Base-by-base conservation (phyloP, 495 filamentous ascomycete species). In the Friedmanniomyces endolithicus region DNA sequence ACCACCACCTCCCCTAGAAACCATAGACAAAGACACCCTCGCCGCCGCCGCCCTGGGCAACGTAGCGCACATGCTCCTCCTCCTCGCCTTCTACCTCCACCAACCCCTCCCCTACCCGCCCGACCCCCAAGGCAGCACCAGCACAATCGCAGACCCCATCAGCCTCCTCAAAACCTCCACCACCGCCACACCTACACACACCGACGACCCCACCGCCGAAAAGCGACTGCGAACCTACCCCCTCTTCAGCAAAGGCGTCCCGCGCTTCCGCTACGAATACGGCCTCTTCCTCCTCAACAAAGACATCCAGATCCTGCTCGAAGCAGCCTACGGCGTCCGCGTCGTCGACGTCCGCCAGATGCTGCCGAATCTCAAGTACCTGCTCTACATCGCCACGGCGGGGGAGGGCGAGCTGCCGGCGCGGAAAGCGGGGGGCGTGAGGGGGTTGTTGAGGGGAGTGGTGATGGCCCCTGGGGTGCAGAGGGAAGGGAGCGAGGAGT, bases 201-300 rank as follows among this genome's bases (percentile, higher is more conserved):
- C 39, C 1, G 35, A 55, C 17, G 35, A 43, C 27, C 27, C 27
- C 27, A 9, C 27, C 6, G 53, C 51, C 47, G 49, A 50, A 14
- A 41, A 9, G 9, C 4, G 11, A 1, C 23, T 57, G 34, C 56
- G 65, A 9, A 65, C 56, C 22, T 72, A 66, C 65, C 92, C 90
- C 1, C 75, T 98, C 0, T 88, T 86, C 66, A 75, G 84, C 33
- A 84, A 86, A 54, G 81, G 83, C 17, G 81, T 79, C 12, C 81
- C 89, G 7, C 77, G 83, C 27, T 95, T 86, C 63, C 80, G 90
- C 11, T 95, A 96, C 64, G 90, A 96, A 58, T 98, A 97, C 71
- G 92, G 75, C 6, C 88, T 95, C 58, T 98, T 97, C 60, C 69
- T 97, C 11, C 73, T 98, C 3, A 96, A 97, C 69, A 90, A 95